Conservation (phyloP, 1,284 basidiomycete species). For the Hemileia vastatrix region DNA sequence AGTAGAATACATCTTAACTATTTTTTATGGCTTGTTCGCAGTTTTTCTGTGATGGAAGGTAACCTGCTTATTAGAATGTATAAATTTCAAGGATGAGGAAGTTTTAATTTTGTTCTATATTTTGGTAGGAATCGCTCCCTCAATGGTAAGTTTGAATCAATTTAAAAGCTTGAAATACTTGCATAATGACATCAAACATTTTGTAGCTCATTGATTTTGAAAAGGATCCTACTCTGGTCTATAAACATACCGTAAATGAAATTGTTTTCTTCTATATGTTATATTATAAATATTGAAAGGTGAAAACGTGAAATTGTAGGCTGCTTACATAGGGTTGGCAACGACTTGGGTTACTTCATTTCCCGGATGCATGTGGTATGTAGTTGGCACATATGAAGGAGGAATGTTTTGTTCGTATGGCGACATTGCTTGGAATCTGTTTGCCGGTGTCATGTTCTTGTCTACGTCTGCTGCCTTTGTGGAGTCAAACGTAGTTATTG, state of each 20-base stretch:
- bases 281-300: no score
- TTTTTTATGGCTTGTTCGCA: neutral
- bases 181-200: neutral
- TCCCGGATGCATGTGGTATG: slow-evolving; percentile 21
- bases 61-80: neutral
- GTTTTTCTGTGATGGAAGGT: neutral
- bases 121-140: slow-evolving; percentile 10
- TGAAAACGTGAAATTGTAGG: neutral
- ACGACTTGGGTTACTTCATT: slow-evolving; percentile 22
- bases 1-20: neutral
- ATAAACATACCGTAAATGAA: slow-evolving; percentile 1
- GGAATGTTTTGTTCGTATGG: slow-evolving; percentile 16
- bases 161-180: neutral
- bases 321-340: slow-evolving; percentile 10
- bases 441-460: slow-evolving; percentile 16
- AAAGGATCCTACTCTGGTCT: slow-evolving; percentile 18
- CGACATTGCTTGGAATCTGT: slow-evolving; percentile 17
- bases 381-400: neutral
- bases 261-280: neutral
- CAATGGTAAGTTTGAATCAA: slow-evolving; percentile 10
- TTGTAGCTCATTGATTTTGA: slow-evolving; percentile 23
- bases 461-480: slow-evolving; percentile 14
- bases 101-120: neutral
- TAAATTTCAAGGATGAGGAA: neutral
- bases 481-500: slow-evolving; percentile 10